Percentiles rank a stretch among this genome's conserved stretches.
Conservation (phyloP, 2,329 filamentous ascomycete genomes). For the Fusarium nygamai region DNA sequence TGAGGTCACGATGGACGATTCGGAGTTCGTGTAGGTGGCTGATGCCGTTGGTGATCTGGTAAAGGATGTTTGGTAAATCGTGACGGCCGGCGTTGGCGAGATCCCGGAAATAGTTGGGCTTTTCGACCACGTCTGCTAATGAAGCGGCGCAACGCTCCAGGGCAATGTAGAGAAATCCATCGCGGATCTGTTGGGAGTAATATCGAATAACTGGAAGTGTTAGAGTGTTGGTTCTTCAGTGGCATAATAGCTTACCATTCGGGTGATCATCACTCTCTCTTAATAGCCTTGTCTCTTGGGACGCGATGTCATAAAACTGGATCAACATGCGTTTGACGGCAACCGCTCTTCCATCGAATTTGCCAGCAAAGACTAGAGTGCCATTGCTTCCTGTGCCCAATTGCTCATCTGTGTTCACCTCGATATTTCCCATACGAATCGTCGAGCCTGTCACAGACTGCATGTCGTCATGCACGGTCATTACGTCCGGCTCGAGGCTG, state of each 20-base stretch:
- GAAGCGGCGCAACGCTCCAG: slow-evolving; percentile 94
- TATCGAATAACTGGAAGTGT: slow-evolving; percentile 83
- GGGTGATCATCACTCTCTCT: slow-evolving; percentile 95
- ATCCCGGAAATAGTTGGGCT: slow-evolving; percentile 71
- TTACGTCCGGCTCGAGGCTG: slow-evolving; percentile 69
- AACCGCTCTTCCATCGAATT: slow-evolving; percentile 90
- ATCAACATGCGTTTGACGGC: slow-evolving; percentile 97
- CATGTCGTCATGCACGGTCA: slow-evolving; percentile 66
- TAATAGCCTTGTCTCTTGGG: slow-evolving; percentile 89
- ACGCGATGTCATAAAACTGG: slow-evolving; percentile 94
- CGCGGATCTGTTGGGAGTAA: slow-evolving; percentile 88
- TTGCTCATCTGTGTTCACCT: slow-evolving; percentile 71
- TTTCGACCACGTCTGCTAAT: slow-evolving; percentile 88
- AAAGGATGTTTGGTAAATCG: slow-evolving; percentile 82
- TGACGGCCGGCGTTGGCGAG: slow-evolving; percentile 77
- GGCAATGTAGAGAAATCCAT: slow-evolving; percentile 95
- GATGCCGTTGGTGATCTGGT: slow-evolving; percentile 90
- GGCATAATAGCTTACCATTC: slow-evolving; percentile 65
- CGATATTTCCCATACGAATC: slow-evolving; percentile 70
- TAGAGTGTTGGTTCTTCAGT: slow-evolving; percentile 2
- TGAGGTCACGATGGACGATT: slow-evolving; percentile 96
- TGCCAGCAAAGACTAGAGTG: slow-evolving; percentile 95
- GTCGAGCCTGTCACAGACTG: slow-evolving; percentile 68
- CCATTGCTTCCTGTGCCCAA: slow-evolving; percentile 89
- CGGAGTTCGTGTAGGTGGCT: slow-evolving; percentile 89